Evolutionary conservation across 208 protist species (phyloP), one percentile per base, ranked within the genome.

Genomic region (Polymyxa betae): DNA sequence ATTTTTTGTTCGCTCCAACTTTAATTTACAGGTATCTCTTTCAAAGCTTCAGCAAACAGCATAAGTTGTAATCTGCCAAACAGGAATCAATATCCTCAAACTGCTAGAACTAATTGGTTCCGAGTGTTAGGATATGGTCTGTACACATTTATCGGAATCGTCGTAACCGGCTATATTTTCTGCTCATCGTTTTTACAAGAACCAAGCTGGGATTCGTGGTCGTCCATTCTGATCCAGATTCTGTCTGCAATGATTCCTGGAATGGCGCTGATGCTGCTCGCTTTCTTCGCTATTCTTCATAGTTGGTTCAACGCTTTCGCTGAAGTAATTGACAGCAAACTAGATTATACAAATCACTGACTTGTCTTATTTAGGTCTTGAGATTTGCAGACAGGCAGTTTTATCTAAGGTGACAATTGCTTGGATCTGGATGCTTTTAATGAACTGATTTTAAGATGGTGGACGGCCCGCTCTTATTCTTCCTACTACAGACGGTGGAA

Each of bases 401-500:
- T 29, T 66, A 66, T 29, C 54, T 32, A 66, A 16, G 54, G 54
- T 66, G 54, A 16, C 20, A 29, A n/a, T n/a, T n/a, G n/a, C n/a
- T n/a, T n/a, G 54, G 20, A 29, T 29, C 54, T 66, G 20, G 20
- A 16, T 66, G 54, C 20, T 29, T 32, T 32, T 66, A 29, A 16
- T 29, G 54, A 66, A 66, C 54, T 16, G 16, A 66, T 29, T 29
- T 29, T 66, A 29, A 66, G 54, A 66, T 66, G 54, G 54, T 66
- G 54, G 54, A 66, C 54, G 20, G 54, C 54, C 54, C 54, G 54
- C 16, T 66, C 54, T 16, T 66, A 66, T 29, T 16, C 54, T 16
- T 66, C 54, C 20, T 66, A 66, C 54, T 66, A 66, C 54, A 66
- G 54, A 29, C 54, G 54, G 54, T 66, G 54, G 54, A 66, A 66